Base-by-base conservation (phyloP, 1,284 basidiomycete species). In the Xerocomus amazonicus region DNA sequence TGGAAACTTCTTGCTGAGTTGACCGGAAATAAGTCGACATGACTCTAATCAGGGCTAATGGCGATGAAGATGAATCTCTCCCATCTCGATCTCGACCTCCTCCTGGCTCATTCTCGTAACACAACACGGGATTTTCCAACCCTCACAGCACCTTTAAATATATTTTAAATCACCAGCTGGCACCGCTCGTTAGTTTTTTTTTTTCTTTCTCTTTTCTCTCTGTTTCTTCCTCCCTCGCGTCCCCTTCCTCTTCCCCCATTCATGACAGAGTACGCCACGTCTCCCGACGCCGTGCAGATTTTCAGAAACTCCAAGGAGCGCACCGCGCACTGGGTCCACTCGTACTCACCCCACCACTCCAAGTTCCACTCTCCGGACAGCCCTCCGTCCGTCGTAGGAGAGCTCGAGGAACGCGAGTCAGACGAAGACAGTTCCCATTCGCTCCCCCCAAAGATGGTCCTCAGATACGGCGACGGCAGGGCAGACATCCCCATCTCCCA, bases 241-340 rank as follows among this genome's bases (percentile, higher is more conserved):
- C 49, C 37, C 43, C 43, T 48, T 40, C n/a, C n/a, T 40, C 39
- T n/a, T 46, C 33, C 27, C 27, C 31, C 32, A 31, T 27, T 34
- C 47, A 85, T 87, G 84, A 83, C 83, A 47, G 83, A 84, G 70
- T 84, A 83, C 67, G 76, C 78, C 1, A 72, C 76, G 36, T 79
- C 79, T 39, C 76, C 82, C 6, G 77, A 80, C 53, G 78, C 79
- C 37, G 68, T 79, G 45, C 74, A 74, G 43, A 75, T 80, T 60
- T 83, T 74, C 60, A 73, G 78, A 67, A 72, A 69, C 50, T 70
- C 82, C 53, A 77, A 75, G 47, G 74, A 81, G 31, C 77, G 84
- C 43, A 85, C 83, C 4, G 73, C 74, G 14, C 61, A 75, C 59
- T 87, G 84, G 84, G 77, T 87, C 16, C 65, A 68, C 46, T 63